Percentiles rank a stretch among this genome's conserved stretches.
Conservation (phyloP, 768 basidiomycete species). For the Russula dissimulans region DNA sequence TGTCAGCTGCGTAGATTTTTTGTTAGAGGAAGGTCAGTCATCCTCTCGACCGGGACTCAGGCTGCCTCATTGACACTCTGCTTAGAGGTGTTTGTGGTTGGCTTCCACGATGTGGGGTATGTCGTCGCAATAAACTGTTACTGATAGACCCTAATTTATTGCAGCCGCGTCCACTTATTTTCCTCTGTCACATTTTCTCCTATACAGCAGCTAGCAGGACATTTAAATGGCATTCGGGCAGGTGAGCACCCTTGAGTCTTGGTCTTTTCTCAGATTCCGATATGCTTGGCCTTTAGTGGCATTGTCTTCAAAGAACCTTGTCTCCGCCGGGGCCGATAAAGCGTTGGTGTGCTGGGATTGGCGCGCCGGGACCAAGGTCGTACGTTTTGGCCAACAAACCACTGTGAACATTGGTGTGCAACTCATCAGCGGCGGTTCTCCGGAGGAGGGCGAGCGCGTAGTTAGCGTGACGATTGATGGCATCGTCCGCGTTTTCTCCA, state of each 20-base stretch:
- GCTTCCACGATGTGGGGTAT: slow-evolving; percentile 87
- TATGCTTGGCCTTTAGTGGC: slow-evolving; percentile 40
- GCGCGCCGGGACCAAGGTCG: slow-evolving; percentile 81
- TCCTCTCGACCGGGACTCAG: not conserved
- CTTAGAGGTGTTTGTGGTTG: slow-evolving; percentile 81
- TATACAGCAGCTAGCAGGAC: slow-evolving; percentile 74
- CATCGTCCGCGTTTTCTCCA: slow-evolving; percentile 83
- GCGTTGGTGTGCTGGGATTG: slow-evolving; percentile 84
- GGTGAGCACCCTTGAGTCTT: not conserved
- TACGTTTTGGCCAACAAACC: slow-evolving; percentile 87
- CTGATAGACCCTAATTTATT: not conserved
- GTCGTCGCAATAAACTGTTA: slow-evolving; percentile 19
- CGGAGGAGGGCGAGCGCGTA: slow-evolving; percentile 64
- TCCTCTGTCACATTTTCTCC: slow-evolving; percentile 79
- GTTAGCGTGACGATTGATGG: slow-evolving; percentile 92
- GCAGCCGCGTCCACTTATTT: slow-evolving; percentile 79
- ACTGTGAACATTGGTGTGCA: slow-evolving; percentile 89
- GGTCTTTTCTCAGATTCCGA: not conserved
- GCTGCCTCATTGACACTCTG: not conserved
- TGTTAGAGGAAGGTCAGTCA: slow-evolving; percentile 62
- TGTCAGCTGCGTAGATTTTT: slow-evolving; percentile 82
- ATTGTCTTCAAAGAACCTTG: slow-evolving; percentile 73
- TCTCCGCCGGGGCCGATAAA: slow-evolving; percentile 74
- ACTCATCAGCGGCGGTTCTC: slow-evolving; percentile 46
- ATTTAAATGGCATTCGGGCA: slow-evolving; percentile 83